Evolutionary conservation across 2,329 filamentous ascomycete genomes (phyloP).

Genomic region (Tolypocladium paradoxum): DNA sequence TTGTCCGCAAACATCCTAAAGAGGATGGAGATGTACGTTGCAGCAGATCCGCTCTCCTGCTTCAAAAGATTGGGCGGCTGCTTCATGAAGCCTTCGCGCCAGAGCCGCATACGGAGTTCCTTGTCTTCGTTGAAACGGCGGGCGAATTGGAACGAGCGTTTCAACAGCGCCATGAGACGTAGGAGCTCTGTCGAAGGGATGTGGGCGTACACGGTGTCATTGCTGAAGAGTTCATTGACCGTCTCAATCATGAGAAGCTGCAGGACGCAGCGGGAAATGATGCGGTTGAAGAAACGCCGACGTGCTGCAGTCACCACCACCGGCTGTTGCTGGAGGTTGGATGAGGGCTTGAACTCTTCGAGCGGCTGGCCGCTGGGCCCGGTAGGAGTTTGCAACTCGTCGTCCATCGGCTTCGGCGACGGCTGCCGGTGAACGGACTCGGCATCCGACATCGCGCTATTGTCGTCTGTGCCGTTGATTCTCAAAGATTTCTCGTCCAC

Average conservation of each 20-base stretch:
- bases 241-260: constrained; percentile 99
- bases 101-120: constrained; percentile 84
- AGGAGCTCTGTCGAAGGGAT: constrained; percentile 87
- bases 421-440: constrained; percentile 21
- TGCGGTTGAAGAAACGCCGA: constrained; percentile 94
- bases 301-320: constrained; percentile 88
- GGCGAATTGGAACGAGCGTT: constrained; percentile 93
- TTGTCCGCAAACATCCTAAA: constrained; percentile 96
- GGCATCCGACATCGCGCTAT: constrained; percentile 16
- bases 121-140: constrained; percentile 97
- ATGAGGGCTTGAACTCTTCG: constrained; percentile 79
- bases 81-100: constrained; percentile 99
- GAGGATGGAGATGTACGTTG: constrained; percentile 90
- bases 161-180: constrained; percentile 84
- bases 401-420: constrained; percentile 19
- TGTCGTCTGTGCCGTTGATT: constrained; percentile 44
- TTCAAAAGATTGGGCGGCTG: constrained; percentile 96
- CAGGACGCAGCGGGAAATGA: constrained; percentile 95
- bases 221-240: constrained; percentile 96
- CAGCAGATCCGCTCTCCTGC: constrained; percentile 86
- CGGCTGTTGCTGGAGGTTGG: constrained; percentile 72
- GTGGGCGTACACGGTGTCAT: constrained; percentile 85
- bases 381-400: constrained; percentile 22
- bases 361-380: constrained; percentile 34
- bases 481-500: constrained; percentile 48